Base-by-base conservation (phyloP, 768 basidiomycete species). In the Serendipita sp. region DNA sequence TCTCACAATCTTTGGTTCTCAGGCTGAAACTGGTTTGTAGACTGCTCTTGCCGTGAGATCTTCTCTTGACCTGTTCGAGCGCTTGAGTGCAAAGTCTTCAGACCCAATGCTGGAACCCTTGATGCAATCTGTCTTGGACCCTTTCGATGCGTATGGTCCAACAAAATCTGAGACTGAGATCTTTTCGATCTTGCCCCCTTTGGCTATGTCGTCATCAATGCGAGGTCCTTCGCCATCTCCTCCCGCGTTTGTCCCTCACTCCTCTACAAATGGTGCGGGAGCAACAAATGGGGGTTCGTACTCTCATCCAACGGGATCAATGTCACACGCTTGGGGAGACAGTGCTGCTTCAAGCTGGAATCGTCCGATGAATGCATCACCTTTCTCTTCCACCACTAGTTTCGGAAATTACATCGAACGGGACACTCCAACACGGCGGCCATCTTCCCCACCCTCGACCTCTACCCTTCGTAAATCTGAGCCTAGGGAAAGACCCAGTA, bases 51-150 rank as follows among this genome's bases (percentile, higher is more conserved):
- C 86, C 2, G 87, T 95, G 63, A 85, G 92, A 64, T 90, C 90
- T 36, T 88, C 90, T 13, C 85, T 97, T 81, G 93, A 97, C 69
- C 81, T 96, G 5, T 93, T 93, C 70, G 93, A 95, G 72, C 80
- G 83, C 66, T 83, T 92, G 67, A 89, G 88, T 11, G 80, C 88
- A 28, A 92, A 91, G 77, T 83, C 90, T 89, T 91, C 89, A 66
- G 93, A 97, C 74, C 89, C 91, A 34, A 79, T 90, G 46, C 83
- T 97, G 64, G 92, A 97, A 72, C 88, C 88, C 1, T 88, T 97
- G 84, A 77, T 97, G 1, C 86, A 91, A 73, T 82, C 87, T 5
- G 81, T 94, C 54, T 92, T 92, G 18, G 93, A 96, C 72, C 90
- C 93, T 36, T 95, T 95, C 68, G 92, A 95, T 68, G 82, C 90